A percentile compares a stretch with the other conserved stretches of the same genome.
phyloP scores from a whole-genome alignment of 495 filamentous ascomycete species.

The Tuber melanosporum region DNA sequence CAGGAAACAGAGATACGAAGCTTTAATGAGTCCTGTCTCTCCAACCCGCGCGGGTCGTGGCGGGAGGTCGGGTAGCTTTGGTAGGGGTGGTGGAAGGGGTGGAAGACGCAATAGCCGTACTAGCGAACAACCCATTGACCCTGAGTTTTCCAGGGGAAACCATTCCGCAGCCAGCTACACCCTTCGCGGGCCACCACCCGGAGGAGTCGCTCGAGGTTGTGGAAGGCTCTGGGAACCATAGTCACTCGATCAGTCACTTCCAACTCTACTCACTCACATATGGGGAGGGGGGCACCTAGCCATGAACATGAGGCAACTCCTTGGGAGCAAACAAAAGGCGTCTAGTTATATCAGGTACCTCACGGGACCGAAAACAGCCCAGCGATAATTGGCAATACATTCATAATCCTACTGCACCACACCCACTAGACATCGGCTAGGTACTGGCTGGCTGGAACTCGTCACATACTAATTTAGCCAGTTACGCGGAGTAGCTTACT shows the following conservation, averaged over 20 bases:
- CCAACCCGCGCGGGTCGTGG: not conserved
- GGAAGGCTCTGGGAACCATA: constrained; percentile 41
- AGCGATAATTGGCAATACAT: not conserved
- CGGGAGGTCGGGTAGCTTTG: constrained; percentile 10
- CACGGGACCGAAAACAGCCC: not conserved
- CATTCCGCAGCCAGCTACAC: constrained; percentile 15
- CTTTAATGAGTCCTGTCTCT: constrained; percentile 6
- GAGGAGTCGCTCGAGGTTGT: constrained; percentile 37
- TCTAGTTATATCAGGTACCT: constrained; percentile 1
- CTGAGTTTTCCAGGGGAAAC: constrained; percentile 11
- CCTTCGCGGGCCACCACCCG: constrained; percentile 27
- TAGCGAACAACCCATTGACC: constrained; percentile 7
- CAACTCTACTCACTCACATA: not conserved
- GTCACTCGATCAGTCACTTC: not conserved
- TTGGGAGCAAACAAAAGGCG: not conserved
- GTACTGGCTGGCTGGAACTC: not conserved
- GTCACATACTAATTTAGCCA: not conserved
- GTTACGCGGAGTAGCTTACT: not conserved
- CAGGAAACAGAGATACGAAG: constrained; percentile 28
- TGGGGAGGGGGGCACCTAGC: not conserved
- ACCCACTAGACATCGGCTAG: not conserved
- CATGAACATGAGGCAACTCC: constrained; percentile 4
- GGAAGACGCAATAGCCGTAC: constrained; percentile 21
- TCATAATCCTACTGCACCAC: constrained; percentile 1
- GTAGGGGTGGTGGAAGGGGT: constrained; percentile 11